These are phyloP conservation scores for Saksenaea oblongispora DNA, from an alignment of 371 early-diverging fungal species.

Conservation along the genomic window DNA sequence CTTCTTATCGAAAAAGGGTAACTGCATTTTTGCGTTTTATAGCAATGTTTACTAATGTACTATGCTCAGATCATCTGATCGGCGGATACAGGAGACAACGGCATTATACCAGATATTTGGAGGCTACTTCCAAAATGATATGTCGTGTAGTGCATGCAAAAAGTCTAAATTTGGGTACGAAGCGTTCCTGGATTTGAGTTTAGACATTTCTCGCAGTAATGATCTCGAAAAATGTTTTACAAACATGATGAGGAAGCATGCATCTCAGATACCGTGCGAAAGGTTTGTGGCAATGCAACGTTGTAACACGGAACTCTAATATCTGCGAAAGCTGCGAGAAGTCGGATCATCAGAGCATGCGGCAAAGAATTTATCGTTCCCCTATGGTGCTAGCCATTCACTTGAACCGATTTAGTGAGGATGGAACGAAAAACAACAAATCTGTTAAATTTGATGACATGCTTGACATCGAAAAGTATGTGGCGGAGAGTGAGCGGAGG, in stretches of 20 bases:
- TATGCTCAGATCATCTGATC: slow-evolving; percentile 53
- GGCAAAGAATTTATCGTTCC: slow-evolving; percentile 66
- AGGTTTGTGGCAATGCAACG: slow-evolving; percentile 17
- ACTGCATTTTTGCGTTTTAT: not conserved
- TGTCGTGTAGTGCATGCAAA: slow-evolving; percentile 75
- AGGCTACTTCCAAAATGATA: slow-evolving; percentile 73
- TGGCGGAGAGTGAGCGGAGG: slow-evolving; percentile 39
- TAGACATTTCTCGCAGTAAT: slow-evolving; percentile 69
- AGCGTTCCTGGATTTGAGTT: slow-evolving; percentile 69
- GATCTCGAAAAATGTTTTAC: slow-evolving; percentile 53
- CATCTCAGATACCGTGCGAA: slow-evolving; percentile 20
- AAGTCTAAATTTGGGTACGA: slow-evolving; percentile 65
- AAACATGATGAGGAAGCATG: slow-evolving; percentile 18
- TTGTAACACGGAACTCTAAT: not conserved
- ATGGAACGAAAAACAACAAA: slow-evolving; percentile 57
- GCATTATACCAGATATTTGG: slow-evolving; percentile 82
- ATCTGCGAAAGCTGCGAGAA: slow-evolving; percentile 46
- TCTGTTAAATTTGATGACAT: slow-evolving; percentile 46
- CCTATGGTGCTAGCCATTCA: slow-evolving; percentile 76
- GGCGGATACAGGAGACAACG: slow-evolving; percentile 74
- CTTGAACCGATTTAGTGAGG: slow-evolving; percentile 77
- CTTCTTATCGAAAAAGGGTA: slow-evolving; percentile 38
- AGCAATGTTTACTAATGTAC: not conserved
- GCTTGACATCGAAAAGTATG: slow-evolving; percentile 36
- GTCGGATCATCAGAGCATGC: slow-evolving; percentile 59